Conservation (phyloP, 306 rosid genomes). For the Hippophae gyantsensis region DNA sequence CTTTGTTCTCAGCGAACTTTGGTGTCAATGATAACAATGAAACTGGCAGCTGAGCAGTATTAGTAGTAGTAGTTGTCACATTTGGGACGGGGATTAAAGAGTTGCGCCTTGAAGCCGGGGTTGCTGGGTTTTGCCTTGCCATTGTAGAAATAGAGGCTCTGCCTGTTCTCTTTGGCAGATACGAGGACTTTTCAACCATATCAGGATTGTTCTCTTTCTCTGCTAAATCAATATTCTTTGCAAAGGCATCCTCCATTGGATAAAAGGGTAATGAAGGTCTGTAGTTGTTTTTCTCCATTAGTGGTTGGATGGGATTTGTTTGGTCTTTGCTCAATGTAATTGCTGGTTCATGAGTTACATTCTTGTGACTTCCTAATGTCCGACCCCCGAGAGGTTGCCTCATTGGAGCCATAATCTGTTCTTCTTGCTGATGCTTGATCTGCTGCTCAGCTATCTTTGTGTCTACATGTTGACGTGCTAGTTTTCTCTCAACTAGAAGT, state of each 20-base stretch:
- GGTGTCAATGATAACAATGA: slow-evolving; percentile 35
- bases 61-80: slow-evolving; percentile 22
- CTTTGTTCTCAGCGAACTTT: slow-evolving; percentile 38
- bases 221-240: slow-evolving; percentile 38
- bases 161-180: slow-evolving; percentile 55
- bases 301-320: slow-evolving; percentile 38
- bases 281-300: slow-evolving; percentile 44
- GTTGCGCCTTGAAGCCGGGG: slow-evolving; percentile 58
- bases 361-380: slow-evolving; percentile 45
- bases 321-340: slow-evolving; percentile 40
- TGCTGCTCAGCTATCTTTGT: slow-evolving; percentile 91
- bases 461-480: slow-evolving; percentile 91
- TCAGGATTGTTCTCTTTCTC: slow-evolving; percentile 91
- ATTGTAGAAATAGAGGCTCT: slow-evolving; percentile 67
- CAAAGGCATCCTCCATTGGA: slow-evolving; percentile 38
- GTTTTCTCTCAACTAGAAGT: slow-evolving; percentile 83
- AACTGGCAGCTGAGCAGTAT: slow-evolving; percentile 36
- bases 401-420: slow-evolving; percentile 33
- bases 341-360: slow-evolving; percentile 29
- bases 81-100: slow-evolving; percentile 70
- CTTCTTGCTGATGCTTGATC: slow-evolving; percentile 52
- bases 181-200: slow-evolving; percentile 32
- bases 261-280: slow-evolving; percentile 39
- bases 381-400: slow-evolving; percentile 41
- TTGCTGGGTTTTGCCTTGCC: slow-evolving; percentile 41